Percentiles rank a stretch among this genome's conserved stretches.
Evolutionary conservation across 768 basidiomycete genomes (phyloP).

Genomic region (Hydnomerulius pinastri): DNA sequence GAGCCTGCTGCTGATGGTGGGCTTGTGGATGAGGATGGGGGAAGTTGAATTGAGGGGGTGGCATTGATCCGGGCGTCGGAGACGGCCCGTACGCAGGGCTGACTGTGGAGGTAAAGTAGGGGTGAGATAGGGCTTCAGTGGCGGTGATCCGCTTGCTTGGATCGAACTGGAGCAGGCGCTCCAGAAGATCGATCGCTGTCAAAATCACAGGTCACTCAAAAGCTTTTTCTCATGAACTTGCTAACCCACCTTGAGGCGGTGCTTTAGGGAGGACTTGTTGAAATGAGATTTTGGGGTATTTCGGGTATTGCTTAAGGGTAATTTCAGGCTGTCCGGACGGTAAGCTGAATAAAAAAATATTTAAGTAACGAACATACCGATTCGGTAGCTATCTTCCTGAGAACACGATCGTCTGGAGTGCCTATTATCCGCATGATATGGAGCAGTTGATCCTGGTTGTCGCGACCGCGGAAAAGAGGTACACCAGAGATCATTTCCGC

Average conservation of each 20-base stretch:
- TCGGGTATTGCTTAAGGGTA: conserved; percentile 79
- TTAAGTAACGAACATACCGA: conserved; percentile 55
- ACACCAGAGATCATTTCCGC: conserved; percentile 99
- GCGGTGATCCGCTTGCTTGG: conserved; percentile 91
- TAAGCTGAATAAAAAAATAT: conserved; percentile 6
- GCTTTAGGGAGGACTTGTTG: conserved; percentile 84
- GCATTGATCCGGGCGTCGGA: conserved; percentile 55
- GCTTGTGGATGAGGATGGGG: conserved; percentile 60
- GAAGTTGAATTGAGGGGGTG: conserved; percentile 68
- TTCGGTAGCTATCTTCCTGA: conserved; percentile 88
- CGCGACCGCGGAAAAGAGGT: conserved; percentile 93
- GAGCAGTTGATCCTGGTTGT: conserved; percentile 96
- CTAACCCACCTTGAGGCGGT: conserved; percentile 66
- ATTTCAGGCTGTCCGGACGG: conserved; percentile 69
- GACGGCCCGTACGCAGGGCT: conserved; percentile 35
- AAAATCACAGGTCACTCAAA: conserved; percentile 6
- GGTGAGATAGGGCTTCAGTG: conserved; percentile 87
- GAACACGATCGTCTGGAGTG: conserved; percentile 85
- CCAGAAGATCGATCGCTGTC: conserved; percentile 87
- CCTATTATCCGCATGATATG: conserved; percentile 98
- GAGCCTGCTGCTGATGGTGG: conserved; percentile 52
- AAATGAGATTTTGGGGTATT: conserved; percentile 83
- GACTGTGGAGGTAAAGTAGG: conserved; percentile 75
- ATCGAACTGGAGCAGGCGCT: conserved; percentile 94
- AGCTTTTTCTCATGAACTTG: not conserved